phyloP scores from a whole-genome alignment of 2,329 filamentous ascomycete genomes.

The Aspergillus ruber region DNA sequence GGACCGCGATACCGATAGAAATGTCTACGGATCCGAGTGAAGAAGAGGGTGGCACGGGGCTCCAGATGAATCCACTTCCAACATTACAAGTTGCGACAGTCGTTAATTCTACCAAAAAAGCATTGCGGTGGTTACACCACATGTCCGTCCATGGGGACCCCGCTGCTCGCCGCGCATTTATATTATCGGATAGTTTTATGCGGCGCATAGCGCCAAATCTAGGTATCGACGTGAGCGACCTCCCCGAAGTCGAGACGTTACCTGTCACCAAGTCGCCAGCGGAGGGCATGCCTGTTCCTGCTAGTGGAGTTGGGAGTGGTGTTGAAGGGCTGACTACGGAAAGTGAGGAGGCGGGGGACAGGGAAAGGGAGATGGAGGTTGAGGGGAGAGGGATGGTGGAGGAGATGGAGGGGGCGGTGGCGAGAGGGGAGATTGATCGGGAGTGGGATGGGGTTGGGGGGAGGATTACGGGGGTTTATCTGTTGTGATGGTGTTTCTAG shows the following conservation, averaged over 20 bases:
- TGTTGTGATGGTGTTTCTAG: no score
- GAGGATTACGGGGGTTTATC: neutral
- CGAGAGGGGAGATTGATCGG: neutral
- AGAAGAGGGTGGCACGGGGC: neutral
- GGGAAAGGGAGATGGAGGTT: neutral
- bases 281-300: neutral
- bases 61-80: neutral
- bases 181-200: slow-evolving; percentile 27
- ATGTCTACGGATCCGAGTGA: neutral
- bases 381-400: neutral
- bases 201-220: slow-evolving; percentile 24
- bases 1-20: no score
- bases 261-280: neutral
- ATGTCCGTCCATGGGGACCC: slow-evolving; percentile 22
- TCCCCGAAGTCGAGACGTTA: slow-evolving; percentile 18
- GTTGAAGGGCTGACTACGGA: neutral
- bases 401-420: neutral
- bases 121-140: slow-evolving; percentile 31
- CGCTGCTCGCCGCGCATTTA: slow-evolving; percentile 30
- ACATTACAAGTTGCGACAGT: slow-evolving; percentile 7
- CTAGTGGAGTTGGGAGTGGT: neutral
- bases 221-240: slow-evolving; percentile 23
- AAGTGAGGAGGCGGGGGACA: neutral
- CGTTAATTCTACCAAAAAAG: slow-evolving; percentile 29
- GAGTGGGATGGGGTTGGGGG: neutral